A percentile compares a stretch with the other conserved stretches of the same genome.
These are phyloP conservation scores for Combretum micranthum DNA, from an alignment of 345 rosid species.

Conservation along the genomic window DNA sequence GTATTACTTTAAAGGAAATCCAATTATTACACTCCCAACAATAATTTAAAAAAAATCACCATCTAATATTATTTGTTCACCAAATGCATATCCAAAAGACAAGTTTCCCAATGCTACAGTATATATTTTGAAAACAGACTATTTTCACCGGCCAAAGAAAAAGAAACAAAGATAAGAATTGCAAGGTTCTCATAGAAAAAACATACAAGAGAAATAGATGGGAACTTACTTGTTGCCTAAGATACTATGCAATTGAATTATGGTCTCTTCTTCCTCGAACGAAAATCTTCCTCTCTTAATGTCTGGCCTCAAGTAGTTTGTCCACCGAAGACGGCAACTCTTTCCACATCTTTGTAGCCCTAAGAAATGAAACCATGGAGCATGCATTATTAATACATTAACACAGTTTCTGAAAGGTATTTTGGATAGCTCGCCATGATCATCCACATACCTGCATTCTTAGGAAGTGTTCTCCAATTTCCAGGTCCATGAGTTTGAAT, in stretches of 20 bases:
- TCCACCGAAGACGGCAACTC: conserved; percentile 98
- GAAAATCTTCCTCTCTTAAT: conserved; percentile 92
- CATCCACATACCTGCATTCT: conserved; percentile 53
- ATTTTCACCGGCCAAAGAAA: too few species aligned
- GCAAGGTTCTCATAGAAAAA: background rate
- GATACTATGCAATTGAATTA: conserved; percentile 76
- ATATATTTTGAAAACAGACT: too few species aligned
- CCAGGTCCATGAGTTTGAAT: conserved; percentile 64
- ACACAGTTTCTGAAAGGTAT: background rate
- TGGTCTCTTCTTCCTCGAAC: conserved; percentile 93
- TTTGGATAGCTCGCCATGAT: background rate
- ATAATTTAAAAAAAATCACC: too few species aligned
- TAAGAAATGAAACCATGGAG: conserved; percentile 9
- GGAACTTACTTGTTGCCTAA: conserved; percentile 76
- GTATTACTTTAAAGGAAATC: too few species aligned
- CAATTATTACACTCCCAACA: too few species aligned
- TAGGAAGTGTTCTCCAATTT: conserved; percentile 72
- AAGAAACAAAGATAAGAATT: too few species aligned
- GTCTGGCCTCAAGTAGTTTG: conserved; percentile 89
- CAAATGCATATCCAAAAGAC: too few species aligned
- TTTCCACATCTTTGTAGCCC: conserved; percentile 95
- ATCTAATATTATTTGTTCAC: too few species aligned
- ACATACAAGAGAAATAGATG: background rate
- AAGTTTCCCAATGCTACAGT: too few species aligned
- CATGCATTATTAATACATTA: background rate